phyloP scores from a whole-genome alignment of 2,329 filamentous ascomycete genomes.

The Aaosphaeria pasadenensis region DNA sequence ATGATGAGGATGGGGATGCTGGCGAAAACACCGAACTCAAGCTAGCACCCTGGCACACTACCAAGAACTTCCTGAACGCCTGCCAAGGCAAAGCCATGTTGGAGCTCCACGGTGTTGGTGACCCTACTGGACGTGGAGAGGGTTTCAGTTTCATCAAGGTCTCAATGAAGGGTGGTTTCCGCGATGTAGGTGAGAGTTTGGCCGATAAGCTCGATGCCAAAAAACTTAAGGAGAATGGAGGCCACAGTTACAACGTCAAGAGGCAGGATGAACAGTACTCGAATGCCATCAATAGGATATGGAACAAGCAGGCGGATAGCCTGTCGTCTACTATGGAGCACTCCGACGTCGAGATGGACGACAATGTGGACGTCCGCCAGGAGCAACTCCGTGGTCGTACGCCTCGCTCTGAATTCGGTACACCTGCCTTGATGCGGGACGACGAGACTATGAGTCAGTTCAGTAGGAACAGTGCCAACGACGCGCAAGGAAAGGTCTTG shows the following conservation, averaged over 20 bases:
- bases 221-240: constrained; percentile 64
- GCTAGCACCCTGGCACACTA: constrained; percentile 93
- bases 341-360: constrained; percentile 69
- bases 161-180: constrained; percentile 98
- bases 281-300: constrained; percentile 85
- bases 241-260: constrained; percentile 96
- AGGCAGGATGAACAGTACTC: constrained; percentile 91
- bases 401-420: constrained; percentile 64
- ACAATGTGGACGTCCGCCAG: constrained; percentile 50
- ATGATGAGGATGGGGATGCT: constrained; percentile 60
- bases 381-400: constrained; percentile 50
- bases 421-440: constrained; percentile 59
- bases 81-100: constrained; percentile 96
- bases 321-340: constrained; percentile 71
- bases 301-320: constrained; percentile 80
- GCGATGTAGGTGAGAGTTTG: constrained; percentile 83
- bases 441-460: constrained; percentile 62
- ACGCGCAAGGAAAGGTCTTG: constrained; percentile 62
- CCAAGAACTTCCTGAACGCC: constrained; percentile 93
- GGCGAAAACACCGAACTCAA: constrained; percentile 79
- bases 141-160: constrained; percentile 97
- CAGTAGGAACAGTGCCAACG: constrained; percentile 53
- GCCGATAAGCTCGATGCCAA: constrained; percentile 85
- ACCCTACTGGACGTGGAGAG: constrained; percentile 88
- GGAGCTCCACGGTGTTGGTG: constrained; percentile 87